These are phyloP conservation scores for Gremmenia infestans DNA, from an alignment of 2,329 filamentous ascomycete genomes.

Conservation along the genomic window DNA sequence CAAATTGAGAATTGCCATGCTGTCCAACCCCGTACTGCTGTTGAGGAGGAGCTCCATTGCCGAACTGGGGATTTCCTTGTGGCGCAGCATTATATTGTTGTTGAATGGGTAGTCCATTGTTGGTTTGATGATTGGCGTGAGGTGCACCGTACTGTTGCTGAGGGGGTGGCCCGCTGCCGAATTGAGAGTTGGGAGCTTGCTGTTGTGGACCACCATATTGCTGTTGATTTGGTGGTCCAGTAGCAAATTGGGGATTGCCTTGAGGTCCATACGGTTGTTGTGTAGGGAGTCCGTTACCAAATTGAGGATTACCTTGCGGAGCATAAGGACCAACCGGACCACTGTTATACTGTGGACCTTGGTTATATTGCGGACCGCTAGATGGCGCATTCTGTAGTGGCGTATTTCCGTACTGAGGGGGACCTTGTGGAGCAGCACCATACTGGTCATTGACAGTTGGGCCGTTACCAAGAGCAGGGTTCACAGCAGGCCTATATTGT, in stretches of 20 bases:
- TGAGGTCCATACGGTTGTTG: neutral
- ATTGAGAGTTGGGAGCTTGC: neutral
- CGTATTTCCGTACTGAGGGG: slow-evolving; percentile 7
- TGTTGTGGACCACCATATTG: slow-evolving; percentile 10
- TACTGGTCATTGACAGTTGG: slow-evolving; percentile 3
- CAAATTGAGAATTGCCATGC: slow-evolving; percentile 7
- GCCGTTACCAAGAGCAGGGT: slow-evolving; percentile 3
- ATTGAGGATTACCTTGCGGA: neutral
- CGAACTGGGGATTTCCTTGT: neutral
- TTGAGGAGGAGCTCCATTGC: neutral
- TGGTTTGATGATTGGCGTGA: slow-evolving; percentile 1
- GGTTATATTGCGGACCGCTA: neutral
- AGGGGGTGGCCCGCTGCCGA: neutral
- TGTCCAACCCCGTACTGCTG: slow-evolving; percentile 4
- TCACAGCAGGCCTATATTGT: slow-evolving; percentile 7
- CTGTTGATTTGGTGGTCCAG: neutral
- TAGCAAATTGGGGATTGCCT: neutral
- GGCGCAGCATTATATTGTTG: neutral
- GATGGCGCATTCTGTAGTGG: slow-evolving; percentile 10
- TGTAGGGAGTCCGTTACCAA: neutral
- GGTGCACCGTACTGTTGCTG: neutral
- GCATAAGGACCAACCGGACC: neutral
- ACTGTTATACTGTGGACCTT: neutral
- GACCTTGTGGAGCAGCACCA: slow-evolving; percentile 7
- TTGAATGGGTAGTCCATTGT: slow-evolving; percentile 1